Conservation (phyloP, 192 early-diverging fungal genomes). For the Coemansia sp. region DNA sequence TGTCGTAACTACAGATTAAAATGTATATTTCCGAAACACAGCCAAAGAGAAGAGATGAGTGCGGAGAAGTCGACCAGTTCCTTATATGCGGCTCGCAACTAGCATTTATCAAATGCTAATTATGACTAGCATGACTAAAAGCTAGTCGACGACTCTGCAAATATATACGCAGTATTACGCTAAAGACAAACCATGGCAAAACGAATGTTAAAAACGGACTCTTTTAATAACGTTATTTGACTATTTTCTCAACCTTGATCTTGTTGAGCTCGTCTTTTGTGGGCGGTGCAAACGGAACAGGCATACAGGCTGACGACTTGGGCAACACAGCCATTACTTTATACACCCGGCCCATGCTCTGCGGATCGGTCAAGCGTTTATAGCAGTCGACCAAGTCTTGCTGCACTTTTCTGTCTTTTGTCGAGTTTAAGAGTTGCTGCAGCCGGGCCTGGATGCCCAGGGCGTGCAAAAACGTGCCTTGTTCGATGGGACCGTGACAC, state of each 20-base stretch:
- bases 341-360: slow-evolving; percentile 86
- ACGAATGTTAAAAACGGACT: too few relatives aligned
- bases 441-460: slow-evolving; percentile 81
- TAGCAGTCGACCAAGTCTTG: slow-evolving; percentile 68
- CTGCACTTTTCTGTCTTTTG: slow-evolving; percentile 49
- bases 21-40: too few relatives aligned
- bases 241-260: slow-evolving; percentile 28
- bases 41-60: too few relatives aligned
- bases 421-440: slow-evolving; percentile 64
- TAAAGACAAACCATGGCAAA: too few relatives aligned
- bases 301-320: not conserved
- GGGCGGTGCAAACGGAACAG: slow-evolving; percentile 35
- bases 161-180: too few relatives aligned
- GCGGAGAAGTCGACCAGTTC: too few relatives aligned
- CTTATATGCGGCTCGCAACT: too few relatives aligned
- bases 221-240: not conserved
- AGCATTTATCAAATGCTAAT: too few relatives aligned
- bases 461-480: slow-evolving; percentile 69
- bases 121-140: too few relatives aligned
- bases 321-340: slow-evolving; percentile 71
- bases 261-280: slow-evolving; percentile 20
- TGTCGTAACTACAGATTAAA: too few relatives aligned
- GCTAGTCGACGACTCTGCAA: too few relatives aligned
- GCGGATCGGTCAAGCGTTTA: slow-evolving; percentile 72
- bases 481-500: slow-evolving; percentile 77